These are phyloP conservation scores for Nakaseomyces kungkrabaensis DNA, from an alignment of 1,139 yeast species.

Conservation along the genomic window DNA sequence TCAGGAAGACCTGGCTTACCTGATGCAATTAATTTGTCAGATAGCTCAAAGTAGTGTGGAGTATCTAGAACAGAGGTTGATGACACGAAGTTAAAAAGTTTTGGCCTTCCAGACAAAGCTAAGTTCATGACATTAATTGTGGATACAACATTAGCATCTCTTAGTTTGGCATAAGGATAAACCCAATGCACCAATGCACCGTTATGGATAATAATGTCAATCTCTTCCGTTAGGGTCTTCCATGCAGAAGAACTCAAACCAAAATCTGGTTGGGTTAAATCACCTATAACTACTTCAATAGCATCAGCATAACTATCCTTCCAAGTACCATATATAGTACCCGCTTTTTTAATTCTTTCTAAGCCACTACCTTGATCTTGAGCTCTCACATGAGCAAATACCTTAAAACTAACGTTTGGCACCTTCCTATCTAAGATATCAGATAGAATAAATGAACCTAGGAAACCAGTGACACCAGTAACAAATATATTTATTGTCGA, in stretches of 20 bases:
- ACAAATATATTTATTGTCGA: conserved; percentile 57
- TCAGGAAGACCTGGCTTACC: conserved; percentile 73
- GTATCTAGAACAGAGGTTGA: conserved; percentile 91
- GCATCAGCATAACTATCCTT: conserved; percentile 45
- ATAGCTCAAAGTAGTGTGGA: conserved; percentile 63
- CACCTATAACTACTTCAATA: conserved; percentile 74
- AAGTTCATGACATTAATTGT: conserved; percentile 77
- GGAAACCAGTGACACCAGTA: conserved; percentile 94
- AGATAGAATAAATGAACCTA: conserved; percentile 78
- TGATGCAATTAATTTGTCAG: conserved; percentile 55
- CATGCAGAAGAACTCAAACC: conserved; percentile 57
- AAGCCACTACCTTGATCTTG: conserved; percentile 55
- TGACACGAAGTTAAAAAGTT: conserved; percentile 82
- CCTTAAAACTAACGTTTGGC: conserved; percentile 39
- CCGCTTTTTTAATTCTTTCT: conserved; percentile 67
- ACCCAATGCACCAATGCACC: conserved; percentile 99
- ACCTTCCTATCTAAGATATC: conserved; percentile 52
- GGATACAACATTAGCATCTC: conserved; percentile 89
- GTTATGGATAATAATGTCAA: conserved; percentile 86
- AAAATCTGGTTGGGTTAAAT: conserved; percentile 59
- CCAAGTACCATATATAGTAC: conserved; percentile 79
- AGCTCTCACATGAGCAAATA: conserved; percentile 91
- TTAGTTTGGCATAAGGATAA: conserved; percentile 78
- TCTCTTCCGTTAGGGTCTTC: conserved; percentile 42
- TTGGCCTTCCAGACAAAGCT: conserved; percentile 74